A percentile compares a stretch with the other conserved stretches of the same genome.
Conservation (phyloP, 768 basidiomycete genomes). For the Hygrophoropsis aurantiaca region DNA sequence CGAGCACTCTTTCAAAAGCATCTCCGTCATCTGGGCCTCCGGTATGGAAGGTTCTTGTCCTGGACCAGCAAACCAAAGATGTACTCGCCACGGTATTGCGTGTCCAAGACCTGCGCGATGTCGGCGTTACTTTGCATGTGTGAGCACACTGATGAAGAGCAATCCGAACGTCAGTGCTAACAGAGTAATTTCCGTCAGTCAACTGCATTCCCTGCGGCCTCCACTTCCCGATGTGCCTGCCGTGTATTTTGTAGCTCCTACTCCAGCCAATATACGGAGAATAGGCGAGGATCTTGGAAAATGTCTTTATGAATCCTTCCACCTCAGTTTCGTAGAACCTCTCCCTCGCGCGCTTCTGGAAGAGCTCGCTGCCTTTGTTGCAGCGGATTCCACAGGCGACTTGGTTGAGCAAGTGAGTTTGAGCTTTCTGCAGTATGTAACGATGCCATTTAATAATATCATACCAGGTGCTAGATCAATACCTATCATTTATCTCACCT, state of each 20-base stretch:
- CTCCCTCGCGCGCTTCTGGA: conserved; percentile 86
- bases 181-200: conserved; percentile 45
- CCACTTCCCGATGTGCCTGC: conserved; percentile 94
- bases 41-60: conserved; percentile 94
- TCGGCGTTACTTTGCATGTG: conserved; percentile 98
- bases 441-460: not conserved
- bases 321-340: conserved; percentile 94
- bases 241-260: conserved; percentile 94
- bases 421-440: not conserved
- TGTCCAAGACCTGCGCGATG: conserved; percentile 95
- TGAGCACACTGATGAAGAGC: conserved; percentile 41
- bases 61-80: conserved; percentile 96
- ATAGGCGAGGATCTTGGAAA: conserved; percentile 94
- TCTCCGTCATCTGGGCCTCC: conserved; percentile 64
- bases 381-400: conserved; percentile 81
- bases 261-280: conserved; percentile 77
- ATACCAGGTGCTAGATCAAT: conserved; percentile 87
- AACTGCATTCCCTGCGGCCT: conserved; percentile 87
- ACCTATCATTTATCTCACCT: conserved; percentile 93
- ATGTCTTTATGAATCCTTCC: conserved; percentile 86
- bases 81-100: conserved; percentile 92
- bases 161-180: conserved; percentile 2
- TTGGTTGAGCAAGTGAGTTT: conserved; percentile 67
- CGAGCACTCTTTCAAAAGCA: conserved; percentile 46
- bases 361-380: conserved; percentile 88